Conservation (phyloP, 176 grass and related monocot species). For the Tillandsia leiboldiana region DNA sequence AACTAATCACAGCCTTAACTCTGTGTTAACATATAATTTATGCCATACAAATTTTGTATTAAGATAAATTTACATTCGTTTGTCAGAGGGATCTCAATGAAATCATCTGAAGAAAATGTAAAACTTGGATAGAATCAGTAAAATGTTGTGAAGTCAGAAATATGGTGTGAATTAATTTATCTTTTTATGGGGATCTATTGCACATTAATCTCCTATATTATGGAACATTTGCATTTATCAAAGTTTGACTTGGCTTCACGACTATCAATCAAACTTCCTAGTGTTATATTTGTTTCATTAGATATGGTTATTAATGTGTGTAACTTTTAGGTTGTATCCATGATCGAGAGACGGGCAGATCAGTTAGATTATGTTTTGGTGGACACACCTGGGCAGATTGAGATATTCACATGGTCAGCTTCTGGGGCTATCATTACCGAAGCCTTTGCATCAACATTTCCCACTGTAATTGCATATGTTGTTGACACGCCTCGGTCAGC, state of each 20-base stretch:
- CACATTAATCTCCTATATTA: background rate
- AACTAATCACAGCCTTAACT: too few relatives aligned
- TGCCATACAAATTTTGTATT: too few relatives aligned
- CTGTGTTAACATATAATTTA: too few relatives aligned
- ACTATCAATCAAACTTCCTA: too few relatives aligned
- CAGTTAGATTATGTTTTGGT: slow-evolving; percentile 90
- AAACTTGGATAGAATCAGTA: background rate
- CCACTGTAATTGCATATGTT: slow-evolving; percentile 80
- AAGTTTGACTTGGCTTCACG: too few relatives aligned
- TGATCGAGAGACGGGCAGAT: slow-evolving; percentile 78
- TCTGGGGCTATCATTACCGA: slow-evolving; percentile 97
- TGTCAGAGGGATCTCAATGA: too few relatives aligned
- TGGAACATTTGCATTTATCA: too few relatives aligned
- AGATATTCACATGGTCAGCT: slow-evolving; percentile 98
- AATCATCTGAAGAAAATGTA: too few relatives aligned
- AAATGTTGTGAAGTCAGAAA: background rate
- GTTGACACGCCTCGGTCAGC: slow-evolving; percentile 81
- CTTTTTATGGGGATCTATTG: background rate
- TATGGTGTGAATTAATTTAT: background rate
- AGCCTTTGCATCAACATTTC: slow-evolving; percentile 94
- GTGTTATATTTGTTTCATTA: background rate
- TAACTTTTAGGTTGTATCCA: slow-evolving; percentile 63
- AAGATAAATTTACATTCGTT: too few relatives aligned
- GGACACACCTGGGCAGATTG: slow-evolving; percentile 93
- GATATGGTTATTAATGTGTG: slow-evolving; percentile 11